A percentile compares a stretch with the other conserved stretches of the same genome.
These are phyloP conservation scores for Tetrapisispora taiwanensis DNA, from an alignment of 805 yeast species.

Conservation along the genomic window DNA sequence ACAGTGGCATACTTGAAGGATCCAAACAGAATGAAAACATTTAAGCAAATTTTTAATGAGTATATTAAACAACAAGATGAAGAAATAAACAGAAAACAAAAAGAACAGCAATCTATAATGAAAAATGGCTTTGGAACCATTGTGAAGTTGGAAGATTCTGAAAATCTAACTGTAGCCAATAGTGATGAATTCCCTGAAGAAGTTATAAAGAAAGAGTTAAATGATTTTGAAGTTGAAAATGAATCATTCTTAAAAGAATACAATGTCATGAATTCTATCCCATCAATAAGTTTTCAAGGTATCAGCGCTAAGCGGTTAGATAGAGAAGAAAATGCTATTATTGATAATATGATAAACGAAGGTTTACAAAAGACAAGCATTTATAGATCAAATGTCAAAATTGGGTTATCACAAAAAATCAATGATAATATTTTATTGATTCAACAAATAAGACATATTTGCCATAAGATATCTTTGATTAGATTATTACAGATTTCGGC, in stretches of 20 bases:
- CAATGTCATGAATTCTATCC: slow-evolving; percentile 73
- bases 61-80: slow-evolving; percentile 24
- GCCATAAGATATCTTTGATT: slow-evolving; percentile 79
- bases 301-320: slow-evolving; percentile 38
- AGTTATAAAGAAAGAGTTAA: slow-evolving; percentile 29
- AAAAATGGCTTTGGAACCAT: slow-evolving; percentile 30
- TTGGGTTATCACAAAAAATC: slow-evolving; percentile 53
- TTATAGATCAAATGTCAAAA: slow-evolving; percentile 33
- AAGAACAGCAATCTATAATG: slow-evolving; percentile 31
- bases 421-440: slow-evolving; percentile 62
- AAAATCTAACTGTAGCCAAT: slow-evolving; percentile 6
- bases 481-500: slow-evolving; percentile 65
- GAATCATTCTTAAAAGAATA: slow-evolving; percentile 70
- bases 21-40: slow-evolving; percentile 56
- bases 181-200: slow-evolving; percentile 10
- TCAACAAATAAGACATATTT: slow-evolving; percentile 79
- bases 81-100: slow-evolving; percentile 18
- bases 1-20: slow-evolving; percentile 62
- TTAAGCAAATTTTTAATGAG: slow-evolving; percentile 27
- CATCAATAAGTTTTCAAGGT: slow-evolving; percentile 50
- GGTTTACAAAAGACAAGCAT: slow-evolving; percentile 30
- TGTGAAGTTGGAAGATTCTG: slow-evolving; percentile 28
- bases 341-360: slow-evolving; percentile 32
- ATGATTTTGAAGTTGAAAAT: slow-evolving; percentile 41
- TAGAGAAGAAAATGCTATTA: slow-evolving; percentile 35